phyloP scores from a whole-genome alignment of 192 early-diverging fungal genomes.

The Coemansia sp. region DNA sequence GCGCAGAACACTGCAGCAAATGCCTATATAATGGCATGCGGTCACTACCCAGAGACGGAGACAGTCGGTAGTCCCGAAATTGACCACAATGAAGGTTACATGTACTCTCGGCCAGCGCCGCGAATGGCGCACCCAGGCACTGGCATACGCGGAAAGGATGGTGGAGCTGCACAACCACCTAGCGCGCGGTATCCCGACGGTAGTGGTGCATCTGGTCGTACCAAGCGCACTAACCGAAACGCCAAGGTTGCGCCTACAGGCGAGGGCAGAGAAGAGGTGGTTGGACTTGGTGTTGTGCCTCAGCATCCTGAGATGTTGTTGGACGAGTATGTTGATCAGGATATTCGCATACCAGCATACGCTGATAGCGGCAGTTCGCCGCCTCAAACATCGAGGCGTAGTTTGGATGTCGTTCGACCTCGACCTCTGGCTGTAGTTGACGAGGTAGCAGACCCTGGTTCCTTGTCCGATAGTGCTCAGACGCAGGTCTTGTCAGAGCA shows the following conservation, averaged over 20 bases:
- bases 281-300: conserved; percentile 46
- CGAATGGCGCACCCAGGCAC: conserved; percentile 15
- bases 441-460: conserved; percentile 31
- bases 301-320: conserved; percentile 35
- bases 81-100: conserved; percentile 26
- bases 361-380: not conserved
- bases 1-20: conserved; percentile 44
- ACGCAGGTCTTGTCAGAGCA: not conserved
- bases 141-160: conserved; percentile 3
- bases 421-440: conserved; percentile 25
- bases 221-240: conserved; percentile 35
- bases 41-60: conserved; percentile 48
- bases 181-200: conserved; percentile 26
- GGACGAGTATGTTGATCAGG: conserved; percentile 3
- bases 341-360: not conserved
- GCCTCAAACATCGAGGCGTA: conserved; percentile 12
- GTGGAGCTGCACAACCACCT: conserved; percentile 9
- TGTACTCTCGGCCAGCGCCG: conserved; percentile 23
- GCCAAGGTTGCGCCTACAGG: conserved; percentile 40
- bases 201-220: conserved; percentile 9
- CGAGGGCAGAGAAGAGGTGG: conserved; percentile 43
- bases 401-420: conserved; percentile 18
- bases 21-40: conserved; percentile 49
- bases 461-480: conserved; percentile 37
- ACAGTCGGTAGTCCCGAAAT: conserved; percentile 39